A percentile compares a stretch with the other conserved stretches of the same genome.
Evolutionary conservation across 2,329 filamentous ascomycete genomes (phyloP).

Genomic region (Domatiomyces globalis): DNA sequence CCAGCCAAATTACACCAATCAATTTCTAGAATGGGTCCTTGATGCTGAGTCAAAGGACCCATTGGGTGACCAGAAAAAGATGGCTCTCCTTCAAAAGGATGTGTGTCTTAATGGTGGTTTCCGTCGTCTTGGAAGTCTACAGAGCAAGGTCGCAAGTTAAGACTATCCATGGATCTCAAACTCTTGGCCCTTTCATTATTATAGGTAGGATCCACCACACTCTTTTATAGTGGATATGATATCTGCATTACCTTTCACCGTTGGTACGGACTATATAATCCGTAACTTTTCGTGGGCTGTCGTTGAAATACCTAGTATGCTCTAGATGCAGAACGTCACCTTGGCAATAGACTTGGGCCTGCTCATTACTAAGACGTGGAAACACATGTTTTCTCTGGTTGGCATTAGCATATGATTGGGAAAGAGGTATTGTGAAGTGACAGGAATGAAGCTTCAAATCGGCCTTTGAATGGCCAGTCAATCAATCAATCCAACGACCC

Average conservation of each 20-base stretch:
- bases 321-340: too few species aligned
- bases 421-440: too few species aligned
- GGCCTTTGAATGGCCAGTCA: too few species aligned
- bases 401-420: too few species aligned
- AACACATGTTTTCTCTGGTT: too few species aligned
- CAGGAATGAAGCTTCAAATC: too few species aligned
- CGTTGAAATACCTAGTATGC: too few species aligned
- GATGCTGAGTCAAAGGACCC: slow-evolving; percentile 53
- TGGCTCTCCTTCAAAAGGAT: slow-evolving; percentile 53
- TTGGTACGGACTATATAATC: too few species aligned
- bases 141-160: neutral
- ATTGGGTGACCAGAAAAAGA: slow-evolving; percentile 58
- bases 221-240: neutral
- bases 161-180: neutral
- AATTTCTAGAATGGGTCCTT: slow-evolving; percentile 52
- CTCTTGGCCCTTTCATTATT: neutral
- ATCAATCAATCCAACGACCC: too few species aligned
- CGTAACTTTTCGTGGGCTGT: too few species aligned
- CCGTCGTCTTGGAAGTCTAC: slow-evolving; percentile 20
- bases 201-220: neutral
- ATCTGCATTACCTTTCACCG: neutral
- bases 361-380: too few species aligned
- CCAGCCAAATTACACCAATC: slow-evolving; percentile 60
- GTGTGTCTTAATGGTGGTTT: slow-evolving; percentile 52
- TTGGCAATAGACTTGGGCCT: too few species aligned